Conservation (phyloP, 352 stramenopile species). For the Phytophthora brassicae region DNA sequence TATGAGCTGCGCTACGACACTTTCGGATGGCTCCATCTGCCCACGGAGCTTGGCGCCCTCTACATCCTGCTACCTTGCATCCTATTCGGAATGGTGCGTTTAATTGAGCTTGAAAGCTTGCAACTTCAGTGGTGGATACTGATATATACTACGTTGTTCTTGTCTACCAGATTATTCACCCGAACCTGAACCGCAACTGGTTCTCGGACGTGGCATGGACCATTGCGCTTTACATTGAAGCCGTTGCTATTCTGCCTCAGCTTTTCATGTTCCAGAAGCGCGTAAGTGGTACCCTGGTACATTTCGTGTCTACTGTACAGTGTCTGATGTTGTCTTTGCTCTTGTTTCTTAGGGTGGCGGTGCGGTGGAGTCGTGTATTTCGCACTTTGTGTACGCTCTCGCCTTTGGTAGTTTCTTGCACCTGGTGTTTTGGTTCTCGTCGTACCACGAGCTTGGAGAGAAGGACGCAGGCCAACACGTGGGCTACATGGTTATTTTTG, state of each 20-base stretch:
- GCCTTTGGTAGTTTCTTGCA: slow-evolving; percentile 96
- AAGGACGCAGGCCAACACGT: slow-evolving; percentile 89
- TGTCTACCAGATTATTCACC: slow-evolving; percentile 97
- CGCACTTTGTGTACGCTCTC: slow-evolving; percentile 96
- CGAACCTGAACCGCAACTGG: slow-evolving; percentile 96
- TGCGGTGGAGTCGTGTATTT: slow-evolving; percentile 96
- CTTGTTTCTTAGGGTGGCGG: slow-evolving; percentile 67
- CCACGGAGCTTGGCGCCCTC: slow-evolving; percentile 78
- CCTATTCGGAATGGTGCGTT: slow-evolving; percentile 82
- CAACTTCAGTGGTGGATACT: too few species aligned
- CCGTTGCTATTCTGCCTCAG: slow-evolving; percentile 96
- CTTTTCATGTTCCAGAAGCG: slow-evolving; percentile 99
- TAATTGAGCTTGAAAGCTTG: too few species aligned
- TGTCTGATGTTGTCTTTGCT: slow-evolving; percentile 8
- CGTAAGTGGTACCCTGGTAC: slow-evolving; percentile 36
- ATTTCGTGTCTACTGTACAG: background rate
- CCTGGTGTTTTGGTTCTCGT: slow-evolving; percentile 98
- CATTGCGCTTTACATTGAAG: slow-evolving; percentile 97
- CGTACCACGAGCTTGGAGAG: slow-evolving; percentile 97
- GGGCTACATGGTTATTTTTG: slow-evolving; percentile 95
- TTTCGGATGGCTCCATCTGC: slow-evolving; percentile 92
- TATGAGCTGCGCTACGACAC: slow-evolving; percentile 96
- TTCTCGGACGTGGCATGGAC: slow-evolving; percentile 97
- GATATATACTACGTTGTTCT: too few species aligned
- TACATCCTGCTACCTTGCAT: slow-evolving; percentile 89